Evolutionary conservation across 345 rosid genomes (phyloP).

Genomic region (Pistacia integerrima): DNA sequence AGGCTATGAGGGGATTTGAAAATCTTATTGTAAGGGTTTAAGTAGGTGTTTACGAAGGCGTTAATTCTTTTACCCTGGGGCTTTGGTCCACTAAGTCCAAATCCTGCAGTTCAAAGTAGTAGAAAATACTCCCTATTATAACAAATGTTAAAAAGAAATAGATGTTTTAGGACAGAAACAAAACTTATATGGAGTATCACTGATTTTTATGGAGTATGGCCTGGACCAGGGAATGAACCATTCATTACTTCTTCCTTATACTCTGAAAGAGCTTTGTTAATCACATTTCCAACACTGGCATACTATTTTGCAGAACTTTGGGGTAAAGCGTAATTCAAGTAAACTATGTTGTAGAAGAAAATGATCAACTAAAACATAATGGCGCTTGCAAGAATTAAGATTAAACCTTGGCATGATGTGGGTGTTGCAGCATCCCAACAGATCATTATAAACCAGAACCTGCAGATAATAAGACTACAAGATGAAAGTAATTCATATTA

Average conservation of each 20-base stretch:
- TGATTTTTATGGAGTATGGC: constrained; percentile 76
- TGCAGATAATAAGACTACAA: constrained; percentile 28
- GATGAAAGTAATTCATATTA: not conserved
- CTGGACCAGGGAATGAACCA: constrained; percentile 74
- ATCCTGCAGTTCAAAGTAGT: too few species aligned
- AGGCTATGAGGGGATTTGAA: too few species aligned
- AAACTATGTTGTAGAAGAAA: not conserved
- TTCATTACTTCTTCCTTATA: constrained; percentile 79
- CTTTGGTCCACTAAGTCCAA: too few species aligned
- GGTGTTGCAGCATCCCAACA: constrained; percentile 96
- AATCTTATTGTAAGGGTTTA: too few species aligned
- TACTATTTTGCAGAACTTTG: constrained; percentile 89
- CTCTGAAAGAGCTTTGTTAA: constrained; percentile 70
- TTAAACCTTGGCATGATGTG: constrained; percentile 93
- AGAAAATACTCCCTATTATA: too few species aligned
- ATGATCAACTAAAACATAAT: not conserved
- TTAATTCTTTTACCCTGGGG: too few species aligned
- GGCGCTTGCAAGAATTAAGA: not conserved
- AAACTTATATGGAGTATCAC: constrained; percentile 1
- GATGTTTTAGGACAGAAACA: too few species aligned
- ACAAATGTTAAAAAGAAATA: too few species aligned
- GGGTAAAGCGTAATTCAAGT: constrained; percentile 34
- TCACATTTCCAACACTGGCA: constrained; percentile 68
- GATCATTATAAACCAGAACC: constrained; percentile 91
- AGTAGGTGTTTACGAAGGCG: too few species aligned